Evolutionary conservation across 805 yeast genomes (phyloP).

Genomic region (Yamadazyma akitaensis): DNA sequence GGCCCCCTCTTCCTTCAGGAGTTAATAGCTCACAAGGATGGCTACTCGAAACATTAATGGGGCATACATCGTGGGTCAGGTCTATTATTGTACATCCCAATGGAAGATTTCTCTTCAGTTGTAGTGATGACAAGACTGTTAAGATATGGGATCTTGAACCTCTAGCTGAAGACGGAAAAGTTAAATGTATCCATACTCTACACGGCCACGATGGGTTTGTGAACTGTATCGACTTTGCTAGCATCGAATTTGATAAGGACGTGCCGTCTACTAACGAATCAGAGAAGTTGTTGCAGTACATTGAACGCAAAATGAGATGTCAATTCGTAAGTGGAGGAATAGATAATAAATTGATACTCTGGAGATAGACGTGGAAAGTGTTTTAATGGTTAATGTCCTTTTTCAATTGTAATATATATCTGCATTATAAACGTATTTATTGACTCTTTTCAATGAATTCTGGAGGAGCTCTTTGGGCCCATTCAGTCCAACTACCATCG

Average conservation of each 20-base stretch:
- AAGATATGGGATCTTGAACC: constrained; percentile 69
- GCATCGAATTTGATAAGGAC: constrained; percentile 23
- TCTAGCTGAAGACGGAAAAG: constrained; percentile 38
- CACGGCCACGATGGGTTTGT: constrained; percentile 75
- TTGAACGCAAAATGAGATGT: constrained; percentile 55
- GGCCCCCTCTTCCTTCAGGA: constrained; percentile 52
- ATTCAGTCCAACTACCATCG: constrained; percentile 89
- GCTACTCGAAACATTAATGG: constrained; percentile 54
- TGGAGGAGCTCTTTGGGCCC: constrained; percentile 71
- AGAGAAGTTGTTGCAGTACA: constrained; percentile 22
- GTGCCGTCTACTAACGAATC: constrained; percentile 17
- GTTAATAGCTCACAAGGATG: constrained; percentile 57
- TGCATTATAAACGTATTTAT: neutral
- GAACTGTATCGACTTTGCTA: constrained; percentile 56
- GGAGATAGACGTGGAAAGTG: constrained; percentile 32
- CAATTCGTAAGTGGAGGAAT: constrained; percentile 62
- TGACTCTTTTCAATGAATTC: constrained; percentile 45
- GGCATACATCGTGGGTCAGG: constrained; percentile 87
- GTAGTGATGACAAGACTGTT: constrained; percentile 76
- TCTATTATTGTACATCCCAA: constrained; percentile 69
- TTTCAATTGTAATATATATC: constrained; percentile 2
- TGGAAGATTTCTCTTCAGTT: constrained; percentile 65
- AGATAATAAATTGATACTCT: constrained; percentile 52
- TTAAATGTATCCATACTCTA: constrained; percentile 46
- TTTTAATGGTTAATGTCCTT: neutral